Evolutionary conservation across 108 stramenopile genomes (phyloP).

Genomic region (Nitzschia palea): DNA sequence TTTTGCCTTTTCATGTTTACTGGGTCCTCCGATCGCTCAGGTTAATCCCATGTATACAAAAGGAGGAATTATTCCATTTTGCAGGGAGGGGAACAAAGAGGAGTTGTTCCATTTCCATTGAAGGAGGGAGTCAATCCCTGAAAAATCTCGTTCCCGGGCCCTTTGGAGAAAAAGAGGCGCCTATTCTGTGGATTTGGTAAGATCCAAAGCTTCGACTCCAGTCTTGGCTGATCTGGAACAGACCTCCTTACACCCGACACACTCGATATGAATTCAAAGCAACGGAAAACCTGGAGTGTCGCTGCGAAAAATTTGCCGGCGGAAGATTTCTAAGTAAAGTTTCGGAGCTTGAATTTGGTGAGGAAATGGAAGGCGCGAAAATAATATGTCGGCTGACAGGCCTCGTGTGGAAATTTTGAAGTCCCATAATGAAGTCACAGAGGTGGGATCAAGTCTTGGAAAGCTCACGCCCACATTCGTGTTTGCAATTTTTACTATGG

Average conservation of each 20-base stretch:
- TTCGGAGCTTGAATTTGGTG: conserved; percentile 4
- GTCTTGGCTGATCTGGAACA: background rate
- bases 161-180: background rate
- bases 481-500: conserved; percentile 6
- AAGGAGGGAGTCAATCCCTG: too few relatives aligned
- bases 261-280: too few relatives aligned
- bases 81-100: too few relatives aligned
- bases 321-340: too few relatives aligned
- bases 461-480: background rate
- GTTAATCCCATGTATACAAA: too few relatives aligned
- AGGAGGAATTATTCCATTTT: too few relatives aligned
- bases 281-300: background rate
- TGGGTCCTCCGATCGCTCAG: too few relatives aligned
- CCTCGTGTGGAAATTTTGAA: background rate
- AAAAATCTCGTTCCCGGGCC: background rate
- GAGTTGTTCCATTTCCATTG: too few relatives aligned
- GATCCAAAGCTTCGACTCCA: background rate
- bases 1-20: too few relatives aligned
- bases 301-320: conserved; percentile 9
- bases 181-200: background rate
- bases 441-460: conserved; percentile 4
- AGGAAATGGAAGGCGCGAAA: background rate
- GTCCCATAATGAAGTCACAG: background rate
- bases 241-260: background rate
- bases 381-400: background rate